Evolutionary conservation across 768 basidiomycete species (phyloP).

Genomic region (Naganishia onofrii): DNA sequence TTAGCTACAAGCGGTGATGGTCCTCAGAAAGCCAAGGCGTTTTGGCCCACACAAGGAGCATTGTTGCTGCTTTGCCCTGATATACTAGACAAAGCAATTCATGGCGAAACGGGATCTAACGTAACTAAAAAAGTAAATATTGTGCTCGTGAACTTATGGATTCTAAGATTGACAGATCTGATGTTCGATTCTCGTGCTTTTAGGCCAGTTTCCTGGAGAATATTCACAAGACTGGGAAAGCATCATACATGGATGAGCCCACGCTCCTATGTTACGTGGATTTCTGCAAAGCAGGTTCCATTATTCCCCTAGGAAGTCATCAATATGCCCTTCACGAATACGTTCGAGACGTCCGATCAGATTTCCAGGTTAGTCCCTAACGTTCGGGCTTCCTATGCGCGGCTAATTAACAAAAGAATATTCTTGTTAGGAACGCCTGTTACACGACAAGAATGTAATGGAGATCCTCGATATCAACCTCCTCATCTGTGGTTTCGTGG

Average conservation of each 20-base stretch:
- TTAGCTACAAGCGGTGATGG: slow-evolving; percentile 31
- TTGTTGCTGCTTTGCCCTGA: slow-evolving; percentile 75
- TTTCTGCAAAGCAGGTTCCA: slow-evolving; percentile 23
- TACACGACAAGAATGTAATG: slow-evolving; percentile 8
- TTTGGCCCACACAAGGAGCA: slow-evolving; percentile 78
- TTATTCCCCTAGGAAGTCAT: slow-evolving; percentile 12
- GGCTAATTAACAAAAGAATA: background rate
- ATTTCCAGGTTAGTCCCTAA: slow-evolving; percentile 19
- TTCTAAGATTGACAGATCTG: background rate
- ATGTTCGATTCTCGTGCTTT: slow-evolving; percentile 36
- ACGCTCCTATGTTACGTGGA: slow-evolving; percentile 24
- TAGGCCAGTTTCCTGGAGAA: slow-evolving; percentile 44
- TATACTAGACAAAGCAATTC: slow-evolving; percentile 59
- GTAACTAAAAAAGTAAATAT: slow-evolving; percentile 41
- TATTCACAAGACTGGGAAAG: slow-evolving; percentile 49
- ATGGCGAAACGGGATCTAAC: slow-evolving; percentile 33
- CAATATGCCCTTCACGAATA: slow-evolving; percentile 26
- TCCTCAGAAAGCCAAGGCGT: slow-evolving; percentile 55
- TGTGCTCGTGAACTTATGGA: background rate
- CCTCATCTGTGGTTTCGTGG: slow-evolving; percentile 24
- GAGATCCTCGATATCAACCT: slow-evolving; percentile 25
- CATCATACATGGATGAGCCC: slow-evolving; percentile 28
- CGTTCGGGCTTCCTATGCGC: background rate
- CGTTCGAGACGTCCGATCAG: slow-evolving; percentile 23
- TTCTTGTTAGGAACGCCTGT: slow-evolving; percentile 13